Evolutionary conservation across 805 yeast genomes (phyloP), one percentile per base, ranked within the genome.

Genomic region (Candida palmyrensis): DNA sequence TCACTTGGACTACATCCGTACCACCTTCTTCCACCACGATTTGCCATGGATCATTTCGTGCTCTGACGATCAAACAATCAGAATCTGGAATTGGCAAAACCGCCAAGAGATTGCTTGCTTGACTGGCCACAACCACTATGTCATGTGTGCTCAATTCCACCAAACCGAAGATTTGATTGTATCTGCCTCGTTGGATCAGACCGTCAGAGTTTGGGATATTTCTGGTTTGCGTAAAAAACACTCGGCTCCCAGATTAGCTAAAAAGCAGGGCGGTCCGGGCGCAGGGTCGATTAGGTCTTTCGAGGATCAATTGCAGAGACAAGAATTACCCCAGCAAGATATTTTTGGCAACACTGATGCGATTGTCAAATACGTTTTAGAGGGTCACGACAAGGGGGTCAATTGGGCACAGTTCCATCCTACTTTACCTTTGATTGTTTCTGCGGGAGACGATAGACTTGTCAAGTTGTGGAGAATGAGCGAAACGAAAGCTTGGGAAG

Each of bases 41-140:
- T 71, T 92, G 55, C 99, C 99, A 6, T 92, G 98, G 98, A 84
- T 92, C 53, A 77, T 92, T 39, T 82, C 96, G 17, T 80, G 92
- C 40, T 86, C 96, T 28, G 99, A 92, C 62, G 99, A 92, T 68
- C 98, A 92, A 65, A 92, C 99, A 20, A 88, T 94, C 44, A 76
- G 99, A 57, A 90, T 92, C 45, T 92, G 99, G 99, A 94, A 92
- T 66, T 92, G 98, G 98, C 98, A 94, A 68, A 89, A 89, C 58
- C 79, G 98, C 48, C 90, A 88, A 57, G 97, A 92, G 51, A 83
- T 92, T 52, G 97, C 97, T 7, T 87, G 96, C 51, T 67, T 92
- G 47, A 90, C 98, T 6, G 98, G 99, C 41, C 99, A 92, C 62
- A 89, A 87, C 63, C 98, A 92, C 66, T 92, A 94, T 61, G 97